Base-by-base conservation (phyloP, 345 rosid genomes). In the Pseudoturritis turrita region DNA sequence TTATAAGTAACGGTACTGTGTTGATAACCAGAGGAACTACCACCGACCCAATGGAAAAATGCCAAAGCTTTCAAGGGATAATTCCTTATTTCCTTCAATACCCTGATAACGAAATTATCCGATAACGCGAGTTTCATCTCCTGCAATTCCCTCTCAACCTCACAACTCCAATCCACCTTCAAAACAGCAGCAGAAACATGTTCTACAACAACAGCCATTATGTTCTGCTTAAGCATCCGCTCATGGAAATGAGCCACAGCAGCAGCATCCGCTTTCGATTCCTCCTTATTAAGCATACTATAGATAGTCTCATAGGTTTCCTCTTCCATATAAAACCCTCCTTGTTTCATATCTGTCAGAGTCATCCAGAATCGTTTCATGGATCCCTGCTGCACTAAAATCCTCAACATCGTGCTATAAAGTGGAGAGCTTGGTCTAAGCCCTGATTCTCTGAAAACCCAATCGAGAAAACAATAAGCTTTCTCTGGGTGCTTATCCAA, bases 141-240 rank as follows among this genome's bases (percentile, higher is more conserved):
- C 71, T 53, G 72, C 82, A 93, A 77, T 59, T 76, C 75, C 77
- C 68, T 82, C 86, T 81, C 92, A 58, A 82, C 82, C 69, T 85
- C 82, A 60, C 70, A 46, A 33, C 82, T 72, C 88, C 94, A 87
- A 41, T 78, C 84, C 2, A 3, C 70, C 63, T 67, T 67, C 52
- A 65, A 26, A 78, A 87, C 63, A 64, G 76, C 58, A 74, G 47
- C 73, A 51, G 76, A 88, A 39, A 87, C 79, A 55, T 54, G 44
- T 70, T 73, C 80, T 7, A 72, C 92, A 17, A 73, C 71, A 28
- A 22, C 54, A 76, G 81, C 81, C 78, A 67, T 79, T 9, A 82
- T 86, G 74, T 87, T 89, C 74, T 90, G 92, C 68, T 81, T 54
- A 58, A 84, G 51, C 98, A 90, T 87, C 58, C 89, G 79, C 8